Conservation (phyloP, 352 stramenopile genomes). For the Phytopythium montanum region DNA sequence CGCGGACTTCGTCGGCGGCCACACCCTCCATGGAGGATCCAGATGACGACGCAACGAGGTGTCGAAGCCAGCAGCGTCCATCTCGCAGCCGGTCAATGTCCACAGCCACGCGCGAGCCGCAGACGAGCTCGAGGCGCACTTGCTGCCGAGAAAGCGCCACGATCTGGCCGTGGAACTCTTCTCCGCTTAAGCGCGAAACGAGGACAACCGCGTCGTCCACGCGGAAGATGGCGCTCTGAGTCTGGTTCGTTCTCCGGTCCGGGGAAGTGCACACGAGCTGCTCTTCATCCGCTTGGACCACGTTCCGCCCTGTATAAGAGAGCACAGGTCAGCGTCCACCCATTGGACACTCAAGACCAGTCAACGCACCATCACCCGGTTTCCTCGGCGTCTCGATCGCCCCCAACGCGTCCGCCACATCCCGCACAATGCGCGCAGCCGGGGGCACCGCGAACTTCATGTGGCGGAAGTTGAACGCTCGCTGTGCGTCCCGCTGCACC, state of each 20-base stretch:
- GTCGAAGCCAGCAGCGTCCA: conserved; percentile 36
- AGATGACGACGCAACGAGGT: conserved; percentile 8
- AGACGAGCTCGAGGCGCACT: conserved; percentile 47
- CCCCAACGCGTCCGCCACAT: conserved; percentile 27
- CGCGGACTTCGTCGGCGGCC: neutral
- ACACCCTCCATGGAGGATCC: neutral
- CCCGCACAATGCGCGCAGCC: conserved; percentile 28
- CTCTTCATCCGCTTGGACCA: conserved; percentile 7
- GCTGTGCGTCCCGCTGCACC: conserved; percentile 18
- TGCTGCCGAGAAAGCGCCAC: conserved; percentile 23
- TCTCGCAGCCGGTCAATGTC: conserved; percentile 28
- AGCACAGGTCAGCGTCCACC: neutral
- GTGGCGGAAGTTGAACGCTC: conserved; percentile 59
- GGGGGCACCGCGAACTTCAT: conserved; percentile 37
- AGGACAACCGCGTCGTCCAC: conserved; percentile 57
- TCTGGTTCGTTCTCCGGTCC: neutral
- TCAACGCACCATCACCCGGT: neutral
- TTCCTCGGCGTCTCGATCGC: neutral
- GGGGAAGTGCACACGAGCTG: conserved; percentile 5
- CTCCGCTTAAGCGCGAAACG: conserved; percentile 39
- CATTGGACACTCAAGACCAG: neutral
- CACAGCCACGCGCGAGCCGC: conserved; percentile 34
- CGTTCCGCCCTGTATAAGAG: neutral
- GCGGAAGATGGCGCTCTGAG: conserved; percentile 19
- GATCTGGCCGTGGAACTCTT: conserved; percentile 65